Base-by-base conservation (phyloP, 495 filamentous ascomycete species). In the Apiosordaria backusii region DNA sequence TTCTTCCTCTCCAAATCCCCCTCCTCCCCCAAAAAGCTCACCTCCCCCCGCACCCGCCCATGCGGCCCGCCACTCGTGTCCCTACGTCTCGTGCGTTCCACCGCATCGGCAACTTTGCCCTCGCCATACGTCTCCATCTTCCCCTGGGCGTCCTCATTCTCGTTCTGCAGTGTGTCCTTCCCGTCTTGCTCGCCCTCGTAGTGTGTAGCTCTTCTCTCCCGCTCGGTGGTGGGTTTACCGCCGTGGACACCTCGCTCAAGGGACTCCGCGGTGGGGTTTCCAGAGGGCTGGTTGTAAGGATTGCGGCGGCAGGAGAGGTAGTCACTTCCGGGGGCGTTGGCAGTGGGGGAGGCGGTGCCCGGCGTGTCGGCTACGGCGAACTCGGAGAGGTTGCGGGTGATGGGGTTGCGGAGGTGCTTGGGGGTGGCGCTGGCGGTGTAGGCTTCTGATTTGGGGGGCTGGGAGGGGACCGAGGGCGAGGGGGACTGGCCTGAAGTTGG, bases 71-170 rank as follows among this genome's bases (percentile, higher is more conserved):
- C 45, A 4, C 35, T 26, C n/a, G 54, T 27, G 21, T 23, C n/a
- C n/a, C 53, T 58, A 22, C 65, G 61, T 15, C 50, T 4, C 65
- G 81, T 80, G 0, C 78, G 70, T 62, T 79, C 66, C 1, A 86
- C 83, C 0, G 78, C 77, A 24, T 76, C 69, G 2, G 84, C 85
- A 50, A 88, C 83, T 23, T 84, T 77, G 3, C 85, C 87, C 64
- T 88, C 86, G 4, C 76, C 74, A 0, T 80, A 76, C 26, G 82
- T 77, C 24, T 80, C 77, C 80, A 88, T 85, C 66, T 88, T 82
- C 9, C 35, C 35, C 4, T 86, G 86, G 10, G 83, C 83, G 19
- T 87, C 84, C 0, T 74, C 67, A 62, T 81, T 78, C 6, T 72
- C 63, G 13, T 68, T 69, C 29, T 70, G 68, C 23, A 62, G 40